Conservation (phyloP, 1,284 basidiomycete species). For the Cerioporus squamosus region DNA sequence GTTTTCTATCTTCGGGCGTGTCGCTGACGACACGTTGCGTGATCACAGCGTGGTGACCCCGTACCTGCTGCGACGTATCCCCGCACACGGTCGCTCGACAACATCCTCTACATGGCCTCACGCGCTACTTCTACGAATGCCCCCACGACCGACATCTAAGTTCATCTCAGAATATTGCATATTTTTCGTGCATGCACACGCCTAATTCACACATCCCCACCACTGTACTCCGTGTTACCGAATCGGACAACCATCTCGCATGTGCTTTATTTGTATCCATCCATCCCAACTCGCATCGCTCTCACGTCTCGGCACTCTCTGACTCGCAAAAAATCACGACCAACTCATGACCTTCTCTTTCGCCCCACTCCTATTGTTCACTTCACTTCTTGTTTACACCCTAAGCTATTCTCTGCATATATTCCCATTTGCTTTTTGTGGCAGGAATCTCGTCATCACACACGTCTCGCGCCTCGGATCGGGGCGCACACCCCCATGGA, state of each 20-base stretch:
- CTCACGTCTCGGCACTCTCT: conserved; percentile 7
- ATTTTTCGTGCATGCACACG: conserved; percentile 3
- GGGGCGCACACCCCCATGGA: background rate
- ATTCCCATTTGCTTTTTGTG: conserved; percentile 1
- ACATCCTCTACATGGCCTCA: conserved; percentile 27
- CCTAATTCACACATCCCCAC: conserved; percentile 10
- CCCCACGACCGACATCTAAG: conserved; percentile 16
- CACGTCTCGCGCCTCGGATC: conserved; percentile 1
- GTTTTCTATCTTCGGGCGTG: background rate
- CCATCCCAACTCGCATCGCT: conserved; percentile 1
- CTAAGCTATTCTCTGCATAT: conserved; percentile 26
- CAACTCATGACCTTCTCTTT: conserved; percentile 26
- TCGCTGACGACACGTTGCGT: conserved; percentile 10
- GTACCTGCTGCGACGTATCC: conserved; percentile 24
- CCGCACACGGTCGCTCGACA: conserved; percentile 22
- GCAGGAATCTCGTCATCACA: background rate
- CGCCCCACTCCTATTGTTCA: conserved; percentile 1
- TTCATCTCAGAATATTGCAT: conserved; percentile 6
- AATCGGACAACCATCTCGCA: conserved; percentile 16
- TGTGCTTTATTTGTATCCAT: conserved; percentile 24
- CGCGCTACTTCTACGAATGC: conserved; percentile 14
- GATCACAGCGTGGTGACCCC: conserved; percentile 22
- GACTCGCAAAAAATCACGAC: conserved; percentile 20
- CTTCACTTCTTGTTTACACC: conserved; percentile 4
- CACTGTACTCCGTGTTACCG: conserved; percentile 22